phyloP scores from a whole-genome alignment of 2,329 filamentous ascomycete genomes.

The Myriosclerotinia duriaeana region DNA sequence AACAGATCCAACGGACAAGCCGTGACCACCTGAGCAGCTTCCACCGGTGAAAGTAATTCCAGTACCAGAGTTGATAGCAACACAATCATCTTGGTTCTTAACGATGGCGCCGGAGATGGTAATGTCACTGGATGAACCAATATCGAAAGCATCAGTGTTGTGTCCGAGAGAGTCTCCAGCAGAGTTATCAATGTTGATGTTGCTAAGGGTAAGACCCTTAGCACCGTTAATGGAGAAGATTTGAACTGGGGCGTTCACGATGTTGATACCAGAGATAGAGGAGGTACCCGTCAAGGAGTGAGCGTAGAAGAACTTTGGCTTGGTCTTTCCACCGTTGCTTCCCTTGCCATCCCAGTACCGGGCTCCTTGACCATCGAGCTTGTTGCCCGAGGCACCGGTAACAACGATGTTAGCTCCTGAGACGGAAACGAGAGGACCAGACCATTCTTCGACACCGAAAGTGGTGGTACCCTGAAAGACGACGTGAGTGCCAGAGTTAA shows the following conservation, averaged over 20 bases:
- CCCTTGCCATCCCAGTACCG: conserved; percentile 60
- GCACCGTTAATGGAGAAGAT: conserved; percentile 49
- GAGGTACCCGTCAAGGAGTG: conserved; percentile 52
- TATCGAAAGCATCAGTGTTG: conserved; percentile 58
- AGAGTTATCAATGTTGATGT: conserved; percentile 57
- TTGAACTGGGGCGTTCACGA: conserved; percentile 57
- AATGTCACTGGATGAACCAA: conserved; percentile 48
- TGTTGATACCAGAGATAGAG: conserved; percentile 50
- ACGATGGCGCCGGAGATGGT: conserved; percentile 53
- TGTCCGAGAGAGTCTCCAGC: conserved; percentile 48
- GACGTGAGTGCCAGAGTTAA: conserved; percentile 52
- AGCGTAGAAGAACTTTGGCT: conserved; percentile 63
- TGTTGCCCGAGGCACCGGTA: conserved; percentile 34
- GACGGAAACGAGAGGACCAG: conserved; percentile 57
- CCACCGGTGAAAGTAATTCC: conserved; percentile 37
- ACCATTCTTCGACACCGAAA: conserved; percentile 66
- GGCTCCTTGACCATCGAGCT: conserved; percentile 52
- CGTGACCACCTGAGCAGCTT: conserved; percentile 41
- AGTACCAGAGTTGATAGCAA: conserved; percentile 57
- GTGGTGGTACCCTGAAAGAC: conserved; percentile 66
- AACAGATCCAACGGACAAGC: conserved; percentile 59
- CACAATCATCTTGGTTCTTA: conserved; percentile 60
- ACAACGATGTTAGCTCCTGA: conserved; percentile 34
- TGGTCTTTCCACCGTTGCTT: conserved; percentile 57
- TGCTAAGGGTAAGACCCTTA: conserved; percentile 47